These are phyloP conservation scores for Decorospora gaudefroyi DNA, from an alignment of 2,329 filamentous ascomycete genomes.

Conservation along the genomic window DNA sequence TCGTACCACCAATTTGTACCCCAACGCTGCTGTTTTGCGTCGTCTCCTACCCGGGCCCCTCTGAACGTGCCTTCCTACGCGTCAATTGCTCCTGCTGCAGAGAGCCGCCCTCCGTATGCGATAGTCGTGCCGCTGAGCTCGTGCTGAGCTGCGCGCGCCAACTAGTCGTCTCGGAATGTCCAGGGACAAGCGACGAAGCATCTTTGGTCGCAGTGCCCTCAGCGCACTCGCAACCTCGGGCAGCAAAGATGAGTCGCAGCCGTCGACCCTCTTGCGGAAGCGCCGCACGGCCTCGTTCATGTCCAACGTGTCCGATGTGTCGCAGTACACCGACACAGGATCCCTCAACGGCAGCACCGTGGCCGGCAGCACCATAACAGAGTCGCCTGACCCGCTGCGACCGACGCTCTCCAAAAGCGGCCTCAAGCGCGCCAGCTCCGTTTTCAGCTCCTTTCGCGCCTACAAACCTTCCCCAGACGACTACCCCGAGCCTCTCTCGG, in stretches of 20 bases:
- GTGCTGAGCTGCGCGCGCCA: conserved; percentile 37
- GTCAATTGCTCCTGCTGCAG: conserved; percentile 14
- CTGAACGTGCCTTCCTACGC: conserved; percentile 4
- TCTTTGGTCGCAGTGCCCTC: conserved; percentile 44
- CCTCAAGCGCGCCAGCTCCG: conserved; percentile 49
- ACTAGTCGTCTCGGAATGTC: conserved; percentile 38
- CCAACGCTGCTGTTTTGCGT: conserved; percentile 5
- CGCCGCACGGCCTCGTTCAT: conserved; percentile 45
- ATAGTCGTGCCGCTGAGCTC: conserved; percentile 33
- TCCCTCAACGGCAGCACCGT: conserved; percentile 18
- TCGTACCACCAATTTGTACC: neutral
- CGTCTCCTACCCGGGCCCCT: conserved; percentile 1
- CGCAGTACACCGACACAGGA: conserved; percentile 30
- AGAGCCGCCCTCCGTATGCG: conserved; percentile 27
- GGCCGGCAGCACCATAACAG: conserved; percentile 10
- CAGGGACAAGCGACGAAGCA: conserved; percentile 45
- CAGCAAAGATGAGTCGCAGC: conserved; percentile 43
- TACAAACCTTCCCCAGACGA: conserved; percentile 59
- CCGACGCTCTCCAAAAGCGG: conserved; percentile 29
- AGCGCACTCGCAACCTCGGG: conserved; percentile 37
- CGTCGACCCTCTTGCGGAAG: conserved; percentile 45
- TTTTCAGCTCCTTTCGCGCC: conserved; percentile 63
- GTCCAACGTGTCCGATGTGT: conserved; percentile 39
- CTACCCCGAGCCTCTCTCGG: conserved; percentile 53
- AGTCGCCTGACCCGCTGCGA: conserved; percentile 19